A percentile compares a stretch with the other conserved stretches of the same genome.
Conservation (phyloP, 2,329 filamentous ascomycete species). For the Pyrenochaeta sp. region DNA sequence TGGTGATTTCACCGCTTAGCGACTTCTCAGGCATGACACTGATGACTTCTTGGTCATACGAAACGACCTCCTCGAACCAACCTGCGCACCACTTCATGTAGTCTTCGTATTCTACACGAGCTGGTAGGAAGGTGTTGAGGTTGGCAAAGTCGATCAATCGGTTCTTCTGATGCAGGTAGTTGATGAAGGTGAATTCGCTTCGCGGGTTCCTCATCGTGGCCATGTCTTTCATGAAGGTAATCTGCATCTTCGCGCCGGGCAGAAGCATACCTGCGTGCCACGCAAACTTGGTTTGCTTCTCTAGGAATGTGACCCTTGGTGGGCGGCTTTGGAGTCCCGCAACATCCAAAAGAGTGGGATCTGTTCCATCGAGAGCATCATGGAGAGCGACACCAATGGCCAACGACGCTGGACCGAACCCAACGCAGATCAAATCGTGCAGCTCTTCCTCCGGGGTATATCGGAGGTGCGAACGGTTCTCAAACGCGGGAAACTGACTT, state of each 20-base stretch:
- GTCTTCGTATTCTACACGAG: constrained; percentile 89
- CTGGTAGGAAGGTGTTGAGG: constrained; percentile 84
- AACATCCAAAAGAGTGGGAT: constrained; percentile 39
- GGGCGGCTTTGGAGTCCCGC: constrained; percentile 46
- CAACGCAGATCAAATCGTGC: constrained; percentile 87
- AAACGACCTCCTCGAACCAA: constrained; percentile 75
- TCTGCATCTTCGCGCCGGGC: constrained; percentile 94
- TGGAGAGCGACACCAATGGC: constrained; percentile 89
- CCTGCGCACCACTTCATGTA: constrained; percentile 92
- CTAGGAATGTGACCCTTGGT: constrained; percentile 84
- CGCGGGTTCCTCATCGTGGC: constrained; percentile 87
- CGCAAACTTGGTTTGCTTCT: constrained; percentile 81
- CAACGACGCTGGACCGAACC: constrained; percentile 90
- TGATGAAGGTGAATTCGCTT: constrained; percentile 93
- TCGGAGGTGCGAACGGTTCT: constrained; percentile 57
- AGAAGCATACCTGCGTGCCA: constrained; percentile 98
- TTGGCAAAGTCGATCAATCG: constrained; percentile 93
- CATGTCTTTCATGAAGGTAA: constrained; percentile 95
- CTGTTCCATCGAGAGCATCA: constrained; percentile 65
- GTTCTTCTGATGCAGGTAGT: constrained; percentile 83
- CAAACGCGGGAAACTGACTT: constrained; percentile 32
- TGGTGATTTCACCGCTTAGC: constrained; percentile 62
- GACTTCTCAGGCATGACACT: constrained; percentile 69
- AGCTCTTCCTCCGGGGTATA: constrained; percentile 67
- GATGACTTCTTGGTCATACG: constrained; percentile 80